These are phyloP conservation scores for Camellia granthamiana DNA, from an alignment of 148 eudicot species.

Conservation along the genomic window DNA sequence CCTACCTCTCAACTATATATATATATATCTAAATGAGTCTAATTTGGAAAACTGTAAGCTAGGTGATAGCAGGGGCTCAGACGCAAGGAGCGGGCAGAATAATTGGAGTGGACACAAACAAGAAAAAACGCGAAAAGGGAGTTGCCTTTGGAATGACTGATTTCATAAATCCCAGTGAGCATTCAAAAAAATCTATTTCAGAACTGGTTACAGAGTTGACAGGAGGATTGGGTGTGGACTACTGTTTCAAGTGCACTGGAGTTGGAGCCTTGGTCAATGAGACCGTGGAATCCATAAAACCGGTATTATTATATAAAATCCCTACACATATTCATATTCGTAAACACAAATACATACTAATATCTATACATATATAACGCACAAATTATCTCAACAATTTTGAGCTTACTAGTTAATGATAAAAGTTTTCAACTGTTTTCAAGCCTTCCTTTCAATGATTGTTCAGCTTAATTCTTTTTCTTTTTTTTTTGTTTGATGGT, in stretches of 20 bases:
- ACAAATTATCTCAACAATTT: no score
- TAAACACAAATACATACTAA: no score
- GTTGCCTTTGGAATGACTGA: conserved; percentile 50
- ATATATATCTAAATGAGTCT: neutral
- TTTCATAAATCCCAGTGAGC: conserved; percentile 38
- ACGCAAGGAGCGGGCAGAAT: conserved; percentile 38
- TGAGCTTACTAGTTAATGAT: no score
- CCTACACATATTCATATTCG: no score
- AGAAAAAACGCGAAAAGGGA: conserved; percentile 29
- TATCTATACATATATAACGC: no score
- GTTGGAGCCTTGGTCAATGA: conserved; percentile 34
- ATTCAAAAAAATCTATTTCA: conserved; percentile 36
- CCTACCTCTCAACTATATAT: neutral
- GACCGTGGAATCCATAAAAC: conserved; percentile 38
- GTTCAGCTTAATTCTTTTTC: no score
- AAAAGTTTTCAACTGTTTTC: no score
- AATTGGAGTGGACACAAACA: conserved; percentile 49
- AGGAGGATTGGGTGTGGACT: conserved; percentile 49
- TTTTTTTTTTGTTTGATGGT: neutral
- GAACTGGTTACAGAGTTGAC: conserved; percentile 41
- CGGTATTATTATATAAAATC: neutral
- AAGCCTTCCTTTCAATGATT: no score
- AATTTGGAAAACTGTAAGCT: neutral
- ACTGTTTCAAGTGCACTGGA: conserved; percentile 52
- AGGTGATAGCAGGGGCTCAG: conserved; percentile 53